Evolutionary conservation across 2,329 filamentous ascomycete species (phyloP).

Genomic region (Zasmidium citrigriseum): DNA sequence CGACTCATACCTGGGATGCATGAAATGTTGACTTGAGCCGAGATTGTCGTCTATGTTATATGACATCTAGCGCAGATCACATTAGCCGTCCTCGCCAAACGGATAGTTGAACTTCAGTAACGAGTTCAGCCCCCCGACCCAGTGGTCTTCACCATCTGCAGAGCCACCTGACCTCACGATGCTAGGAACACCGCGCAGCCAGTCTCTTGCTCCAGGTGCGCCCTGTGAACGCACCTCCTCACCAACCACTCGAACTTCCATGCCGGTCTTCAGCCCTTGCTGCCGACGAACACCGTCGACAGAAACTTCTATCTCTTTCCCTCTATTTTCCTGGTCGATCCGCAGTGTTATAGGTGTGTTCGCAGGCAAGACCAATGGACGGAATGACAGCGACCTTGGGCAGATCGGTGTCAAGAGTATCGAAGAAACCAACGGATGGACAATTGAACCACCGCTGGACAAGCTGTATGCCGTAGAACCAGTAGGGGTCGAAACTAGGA

Average conservation of each 20-base stretch:
- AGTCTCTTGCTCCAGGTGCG: conserved; percentile 40
- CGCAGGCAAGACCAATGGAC: conserved; percentile 83
- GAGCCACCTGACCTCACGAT: conserved; percentile 67
- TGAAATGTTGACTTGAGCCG: background rate
- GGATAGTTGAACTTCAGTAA: conserved; percentile 97
- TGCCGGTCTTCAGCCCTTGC: conserved; percentile 46
- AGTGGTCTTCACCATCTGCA: conserved; percentile 73
- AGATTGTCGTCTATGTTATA: background rate
- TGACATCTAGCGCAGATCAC: background rate
- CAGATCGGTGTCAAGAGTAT: conserved; percentile 93
- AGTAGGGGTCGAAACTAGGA: conserved; percentile 90
- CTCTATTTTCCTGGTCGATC: conserved; percentile 65
- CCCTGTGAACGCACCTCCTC: conserved; percentile 66
- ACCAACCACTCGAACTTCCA: conserved; percentile 84
- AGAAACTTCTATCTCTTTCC: conserved; percentile 52
- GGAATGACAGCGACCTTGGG: conserved; percentile 85
- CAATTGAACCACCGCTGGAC: conserved; percentile 88
- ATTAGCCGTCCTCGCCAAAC: conserved; percentile 67
- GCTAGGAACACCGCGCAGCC: conserved; percentile 84
- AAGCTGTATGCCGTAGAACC: conserved; percentile 94
- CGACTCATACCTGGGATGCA: background rate
- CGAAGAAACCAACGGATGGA: conserved; percentile 87
- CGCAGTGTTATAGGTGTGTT: conserved; percentile 81
- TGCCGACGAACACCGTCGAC: conserved; percentile 50
- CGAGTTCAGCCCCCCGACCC: conserved; percentile 93